Percentiles rank a stretch among this genome's conserved stretches.
These are phyloP conservation scores for Stemphylium beticola DNA, from an alignment of 2,329 filamentous ascomycete genomes.

Conservation along the genomic window DNA sequence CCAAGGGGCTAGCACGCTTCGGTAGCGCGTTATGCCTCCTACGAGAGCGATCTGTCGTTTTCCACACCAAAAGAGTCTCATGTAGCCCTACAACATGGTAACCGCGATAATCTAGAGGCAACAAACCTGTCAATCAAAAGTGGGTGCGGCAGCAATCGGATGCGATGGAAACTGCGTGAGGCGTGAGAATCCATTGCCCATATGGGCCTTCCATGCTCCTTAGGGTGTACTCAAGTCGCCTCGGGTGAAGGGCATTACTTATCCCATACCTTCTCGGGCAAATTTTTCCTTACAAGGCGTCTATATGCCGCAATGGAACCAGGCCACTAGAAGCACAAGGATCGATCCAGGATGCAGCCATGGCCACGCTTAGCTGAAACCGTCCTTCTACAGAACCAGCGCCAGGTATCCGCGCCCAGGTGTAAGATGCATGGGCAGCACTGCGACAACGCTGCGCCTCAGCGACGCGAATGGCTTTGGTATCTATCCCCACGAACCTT, in stretches of 20 bases:
- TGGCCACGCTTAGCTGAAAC: not conserved
- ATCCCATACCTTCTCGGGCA: not conserved
- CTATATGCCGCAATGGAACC: not conserved
- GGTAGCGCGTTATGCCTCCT: not conserved
- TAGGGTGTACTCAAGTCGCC: too few relatives aligned
- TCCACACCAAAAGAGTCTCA: conserved; percentile 1
- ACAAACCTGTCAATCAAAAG: not conserved
- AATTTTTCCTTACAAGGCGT: not conserved
- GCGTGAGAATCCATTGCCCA: not conserved
- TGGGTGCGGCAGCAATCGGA: not conserved
- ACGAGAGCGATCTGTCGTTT: not conserved
- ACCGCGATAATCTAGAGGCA: not conserved
- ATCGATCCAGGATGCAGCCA: not conserved
- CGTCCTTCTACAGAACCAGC: not conserved
- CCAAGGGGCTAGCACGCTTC: not conserved
- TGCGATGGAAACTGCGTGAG: not conserved
- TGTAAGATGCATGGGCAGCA: not conserved
- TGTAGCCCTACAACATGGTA: not conserved
- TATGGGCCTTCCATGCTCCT: not conserved
- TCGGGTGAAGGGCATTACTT: too few relatives aligned
- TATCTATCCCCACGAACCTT: not conserved
- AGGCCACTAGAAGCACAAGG: too few relatives aligned
- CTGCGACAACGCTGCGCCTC: not conserved
- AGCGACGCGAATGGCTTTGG: not conserved
- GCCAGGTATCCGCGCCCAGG: not conserved